Evolutionary conservation across 305 asterid species (phyloP), one percentile per base, ranked within the genome.

Genomic region (Fraxinus paxiana): DNA sequence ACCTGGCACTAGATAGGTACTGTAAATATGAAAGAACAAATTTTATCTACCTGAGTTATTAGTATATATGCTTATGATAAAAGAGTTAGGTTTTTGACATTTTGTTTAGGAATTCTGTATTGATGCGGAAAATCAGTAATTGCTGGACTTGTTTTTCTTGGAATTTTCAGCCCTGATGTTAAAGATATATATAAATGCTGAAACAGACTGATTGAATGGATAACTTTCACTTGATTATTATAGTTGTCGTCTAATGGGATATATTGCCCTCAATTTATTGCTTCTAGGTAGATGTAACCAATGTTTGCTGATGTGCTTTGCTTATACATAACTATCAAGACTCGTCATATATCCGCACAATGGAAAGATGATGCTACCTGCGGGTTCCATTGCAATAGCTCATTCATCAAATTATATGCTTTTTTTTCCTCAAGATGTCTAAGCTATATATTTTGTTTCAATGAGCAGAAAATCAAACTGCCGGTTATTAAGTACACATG

Each of bases 401-500:
- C 35, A 28, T 67, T 67, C 35, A 67, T 67, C 38, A 67, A 28
- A 67, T 24, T 67, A 67, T 67, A 67, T 28, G 37, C 33, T 15
- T 26, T 22, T 65, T 26, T 77, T 26, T 77, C 2, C 12, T 71
- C 61, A 56, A 82, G 78, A 80, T 79, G 65, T 75, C 46, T 67
- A 76, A 81, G 74, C 79, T 79, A 31, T 78, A 31, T 69, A 37
- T 41, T 46, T 80, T 73, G 24, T 48, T 80, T 81, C 77, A 63
- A 51, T 75, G 83, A 41, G 90, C 97, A 96, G 99, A 87, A 90
- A 90, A 91, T 33, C 93, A 75, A 88, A 91, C 65, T 96, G 99
- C 87, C 90, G 93, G 77, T 85, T 96, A 73, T 87, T 96, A 83
- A 91, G 91, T 79, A 94, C 99, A 84, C 99, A 96, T 81, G 98